phyloP scores from a whole-genome alignment of 2,329 filamentous ascomycete genomes.

The Apiospora arundinis region DNA sequence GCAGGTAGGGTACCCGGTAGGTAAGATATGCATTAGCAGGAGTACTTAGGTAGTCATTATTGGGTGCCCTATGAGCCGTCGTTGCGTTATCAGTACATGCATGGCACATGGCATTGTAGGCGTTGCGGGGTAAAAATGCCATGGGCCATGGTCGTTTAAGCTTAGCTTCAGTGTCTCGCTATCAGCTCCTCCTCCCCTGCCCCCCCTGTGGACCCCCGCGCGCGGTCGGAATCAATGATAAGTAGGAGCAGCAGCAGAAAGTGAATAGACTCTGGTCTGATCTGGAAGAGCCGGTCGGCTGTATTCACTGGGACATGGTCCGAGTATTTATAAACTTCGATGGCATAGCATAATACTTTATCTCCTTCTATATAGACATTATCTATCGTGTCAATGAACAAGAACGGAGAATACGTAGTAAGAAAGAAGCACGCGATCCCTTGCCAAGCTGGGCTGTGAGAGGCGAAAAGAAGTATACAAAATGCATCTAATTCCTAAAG shows the following conservation, averaged over 20 bases:
- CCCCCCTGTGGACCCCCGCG: neutral
- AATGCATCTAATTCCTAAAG: slow-evolving; percentile 44
- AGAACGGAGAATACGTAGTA: neutral
- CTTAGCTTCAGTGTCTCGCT: slow-evolving; percentile 11
- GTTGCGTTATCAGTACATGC: slow-evolving; percentile 17
- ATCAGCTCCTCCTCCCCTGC: neutral
- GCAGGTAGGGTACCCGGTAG: neutral
- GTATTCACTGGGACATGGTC: neutral
- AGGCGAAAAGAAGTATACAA: neutral
- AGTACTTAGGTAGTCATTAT: neutral
- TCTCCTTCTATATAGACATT: neutral
- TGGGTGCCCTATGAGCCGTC: slow-evolving; percentile 16
- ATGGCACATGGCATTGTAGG: slow-evolving; percentile 12
- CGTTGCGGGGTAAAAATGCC: slow-evolving; percentile 10
- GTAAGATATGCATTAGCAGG: neutral
- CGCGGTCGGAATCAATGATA: neutral
- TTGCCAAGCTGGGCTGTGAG: neutral
- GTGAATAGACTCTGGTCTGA: neutral
- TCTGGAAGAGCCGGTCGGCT: neutral
- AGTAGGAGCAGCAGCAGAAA: neutral
- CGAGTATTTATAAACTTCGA: neutral
- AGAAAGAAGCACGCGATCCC: neutral
- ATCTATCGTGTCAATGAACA: neutral
- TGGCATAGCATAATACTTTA: neutral
- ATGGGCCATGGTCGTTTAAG: neutral